These are phyloP conservation scores for Coprinopsis sp. DNA, from an alignment of 768 basidiomycete species.

Conservation along the genomic window DNA sequence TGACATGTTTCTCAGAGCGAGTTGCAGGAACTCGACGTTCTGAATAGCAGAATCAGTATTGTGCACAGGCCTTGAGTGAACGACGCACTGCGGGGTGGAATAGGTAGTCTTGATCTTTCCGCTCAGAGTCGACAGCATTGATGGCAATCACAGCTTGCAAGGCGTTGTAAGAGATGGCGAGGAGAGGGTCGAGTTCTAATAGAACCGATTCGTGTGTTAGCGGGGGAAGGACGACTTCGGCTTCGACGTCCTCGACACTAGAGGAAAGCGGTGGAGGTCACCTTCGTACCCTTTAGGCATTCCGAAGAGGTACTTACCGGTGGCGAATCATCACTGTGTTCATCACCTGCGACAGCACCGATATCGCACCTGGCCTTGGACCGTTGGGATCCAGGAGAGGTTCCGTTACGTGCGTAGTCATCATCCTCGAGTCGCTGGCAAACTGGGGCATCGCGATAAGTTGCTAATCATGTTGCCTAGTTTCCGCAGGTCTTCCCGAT, in stretches of 20 bases:
- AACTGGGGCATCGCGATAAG: constrained; percentile 69
- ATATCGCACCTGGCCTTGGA: constrained; percentile 57
- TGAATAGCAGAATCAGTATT: constrained; percentile 19
- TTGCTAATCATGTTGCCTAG: constrained; percentile 71
- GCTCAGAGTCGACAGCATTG: constrained; percentile 75
- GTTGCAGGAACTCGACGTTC: constrained; percentile 51
- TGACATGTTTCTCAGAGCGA: constrained; percentile 60
- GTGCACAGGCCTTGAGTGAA: background rate
- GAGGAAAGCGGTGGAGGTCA: background rate
- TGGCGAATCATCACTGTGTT: constrained; percentile 74
- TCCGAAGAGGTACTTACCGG: constrained; percentile 44
- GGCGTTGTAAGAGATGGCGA: constrained; percentile 71
- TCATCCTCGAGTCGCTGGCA: constrained; percentile 38
- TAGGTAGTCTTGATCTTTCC: constrained; percentile 74
- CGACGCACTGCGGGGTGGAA: constrained; percentile 63
- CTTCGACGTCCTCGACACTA: constrained; percentile 73
- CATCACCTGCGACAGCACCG: constrained; percentile 71
- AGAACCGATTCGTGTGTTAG: constrained; percentile 56
- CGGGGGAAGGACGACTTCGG: constrained; percentile 63
- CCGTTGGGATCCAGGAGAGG: constrained; percentile 52
- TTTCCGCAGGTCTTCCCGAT: constrained; percentile 64
- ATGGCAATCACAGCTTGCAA: constrained; percentile 65
- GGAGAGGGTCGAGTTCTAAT: constrained; percentile 61
- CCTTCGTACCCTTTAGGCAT: background rate
- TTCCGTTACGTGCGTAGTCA: constrained; percentile 45